Evolutionary conservation across 108 stramenopile species (phyloP), one percentile per base, ranked within the genome.

Genomic region (Stephanodiscus minutulus): DNA sequence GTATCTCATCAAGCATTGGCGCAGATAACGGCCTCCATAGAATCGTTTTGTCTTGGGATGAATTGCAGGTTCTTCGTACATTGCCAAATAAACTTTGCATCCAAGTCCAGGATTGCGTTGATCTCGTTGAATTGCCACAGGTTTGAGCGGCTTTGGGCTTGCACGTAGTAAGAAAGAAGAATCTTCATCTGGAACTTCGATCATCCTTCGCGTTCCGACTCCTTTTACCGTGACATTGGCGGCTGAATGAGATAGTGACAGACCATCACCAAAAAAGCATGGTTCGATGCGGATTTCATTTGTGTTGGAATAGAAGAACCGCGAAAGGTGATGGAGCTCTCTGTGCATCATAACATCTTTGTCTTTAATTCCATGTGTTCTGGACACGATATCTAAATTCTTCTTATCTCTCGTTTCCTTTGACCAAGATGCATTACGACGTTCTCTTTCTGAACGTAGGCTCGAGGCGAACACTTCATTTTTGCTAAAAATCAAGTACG

Each of bases 171-270:
- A 66, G 75, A 94, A 94, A 4, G 93, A 94, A 22, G 93, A 94
- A 73, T 94, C 93, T 61, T 94, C 93, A 53, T 94, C 90, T 7
- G 93, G 93, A 28, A 94, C 82, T 68, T 91, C 93, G 53, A 91
- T 82, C 24, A 83, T 85, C 31, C 90, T 77, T 44, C 89, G 55
- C 8, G 73, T 50, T 12, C 84, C 71, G 36, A 79, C 76, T 12
- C 62, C 85, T 68, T 94, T 88, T 28, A 94, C 88, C 17, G 86
- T 87, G 57, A 92, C 73, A 52, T 77, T 79, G 35, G 74, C 70
- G 59, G 70, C 68, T 46, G 47, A 41, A 41, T 62, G 27, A 39
- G 81, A 64, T 17, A 33, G 4, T 18, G 60, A 59, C 24, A 73
- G 76, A 27, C 15, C 60, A 49, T 73, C 63, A 25, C 64, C 77